phyloP scores from a whole-genome alignment of 495 filamentous ascomycete genomes.

The Mytilinidion resinicola region DNA sequence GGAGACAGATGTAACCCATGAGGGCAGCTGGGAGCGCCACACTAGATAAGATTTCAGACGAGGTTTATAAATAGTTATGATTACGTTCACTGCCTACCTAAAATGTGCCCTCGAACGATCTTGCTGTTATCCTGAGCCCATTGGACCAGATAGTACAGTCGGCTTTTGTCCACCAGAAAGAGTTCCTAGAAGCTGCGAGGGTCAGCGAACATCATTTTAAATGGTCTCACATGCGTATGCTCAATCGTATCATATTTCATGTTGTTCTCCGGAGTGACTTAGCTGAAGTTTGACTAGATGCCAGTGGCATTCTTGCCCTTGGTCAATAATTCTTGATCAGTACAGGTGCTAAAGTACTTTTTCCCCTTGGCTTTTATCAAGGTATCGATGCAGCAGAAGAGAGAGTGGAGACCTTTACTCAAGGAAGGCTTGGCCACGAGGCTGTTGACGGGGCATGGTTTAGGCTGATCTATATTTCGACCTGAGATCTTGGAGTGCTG shows the following conservation, averaged over 20 bases:
- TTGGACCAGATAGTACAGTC: constrained; percentile 56
- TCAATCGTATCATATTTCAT: constrained; percentile 58
- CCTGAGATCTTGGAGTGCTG: too few relatives aligned
- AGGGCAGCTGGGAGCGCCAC: constrained; percentile 60
- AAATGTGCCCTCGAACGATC: constrained; percentile 57
- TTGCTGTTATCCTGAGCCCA: constrained; percentile 52
- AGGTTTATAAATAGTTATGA: too few relatives aligned
- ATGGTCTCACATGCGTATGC: not conserved
- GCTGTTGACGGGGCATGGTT: too few relatives aligned
- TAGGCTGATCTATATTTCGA: too few relatives aligned
- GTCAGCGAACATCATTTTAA: too few relatives aligned
- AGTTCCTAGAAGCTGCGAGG: constrained; percentile 32
- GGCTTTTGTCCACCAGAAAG: constrained; percentile 46
- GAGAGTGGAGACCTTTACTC: too few relatives aligned
- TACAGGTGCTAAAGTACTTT: constrained; percentile 52
- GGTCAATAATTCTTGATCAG: constrained; percentile 49
- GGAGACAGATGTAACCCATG: constrained; percentile 51
- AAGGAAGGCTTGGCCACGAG: too few relatives aligned
- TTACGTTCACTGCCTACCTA: constrained; percentile 6
- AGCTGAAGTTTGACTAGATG: constrained; percentile 55
- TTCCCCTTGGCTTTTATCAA: constrained; percentile 56
- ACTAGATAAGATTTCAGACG: constrained; percentile 20
- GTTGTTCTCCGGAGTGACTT: constrained; percentile 60
- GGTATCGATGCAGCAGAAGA: constrained; percentile 40
- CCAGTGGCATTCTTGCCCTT: constrained; percentile 48